phyloP scores from a whole-genome alignment of 345 rosid genomes.

The Eucalyptus tenuipes region DNA sequence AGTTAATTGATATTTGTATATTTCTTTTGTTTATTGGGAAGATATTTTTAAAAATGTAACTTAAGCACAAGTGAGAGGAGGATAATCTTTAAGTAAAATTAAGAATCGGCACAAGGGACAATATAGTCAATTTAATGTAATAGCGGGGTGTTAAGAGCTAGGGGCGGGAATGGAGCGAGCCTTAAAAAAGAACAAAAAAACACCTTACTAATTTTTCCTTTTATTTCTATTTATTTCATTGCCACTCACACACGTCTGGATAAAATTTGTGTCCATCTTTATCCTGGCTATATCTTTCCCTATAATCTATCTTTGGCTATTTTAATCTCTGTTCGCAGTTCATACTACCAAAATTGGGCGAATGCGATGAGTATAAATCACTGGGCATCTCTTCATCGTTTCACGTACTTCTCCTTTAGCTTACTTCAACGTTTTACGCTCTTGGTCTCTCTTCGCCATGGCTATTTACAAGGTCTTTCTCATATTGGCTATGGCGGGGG shows the following conservation, averaged over 20 bases:
- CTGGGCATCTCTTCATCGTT: neutral
- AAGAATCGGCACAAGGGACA: no score
- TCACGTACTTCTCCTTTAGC: neutral
- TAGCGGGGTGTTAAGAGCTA: neutral
- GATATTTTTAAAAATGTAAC: no score
- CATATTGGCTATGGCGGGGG: neutral
- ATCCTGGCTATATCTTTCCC: neutral
- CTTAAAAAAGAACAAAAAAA: no score
- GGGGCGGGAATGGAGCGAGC: neutral
- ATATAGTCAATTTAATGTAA: neutral
- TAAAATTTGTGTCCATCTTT: neutral
- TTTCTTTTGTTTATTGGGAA: neutral
- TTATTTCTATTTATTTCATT: neutral
- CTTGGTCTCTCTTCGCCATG: neutral
- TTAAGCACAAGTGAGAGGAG: neutral
- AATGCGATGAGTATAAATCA: neutral
- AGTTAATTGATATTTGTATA: neutral
- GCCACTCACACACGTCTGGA: neutral
- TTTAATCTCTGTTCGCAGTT: neutral
- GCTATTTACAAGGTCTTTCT: neutral
- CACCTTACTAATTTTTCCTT: neutral
- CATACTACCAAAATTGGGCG: neutral
- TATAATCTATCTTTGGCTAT: neutral
- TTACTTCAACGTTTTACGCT: neutral
- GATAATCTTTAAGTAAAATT: neutral